These are phyloP conservation scores for Phragmites australis DNA, from an alignment of 176 grass and related monocot species.

Conservation along the genomic window DNA sequence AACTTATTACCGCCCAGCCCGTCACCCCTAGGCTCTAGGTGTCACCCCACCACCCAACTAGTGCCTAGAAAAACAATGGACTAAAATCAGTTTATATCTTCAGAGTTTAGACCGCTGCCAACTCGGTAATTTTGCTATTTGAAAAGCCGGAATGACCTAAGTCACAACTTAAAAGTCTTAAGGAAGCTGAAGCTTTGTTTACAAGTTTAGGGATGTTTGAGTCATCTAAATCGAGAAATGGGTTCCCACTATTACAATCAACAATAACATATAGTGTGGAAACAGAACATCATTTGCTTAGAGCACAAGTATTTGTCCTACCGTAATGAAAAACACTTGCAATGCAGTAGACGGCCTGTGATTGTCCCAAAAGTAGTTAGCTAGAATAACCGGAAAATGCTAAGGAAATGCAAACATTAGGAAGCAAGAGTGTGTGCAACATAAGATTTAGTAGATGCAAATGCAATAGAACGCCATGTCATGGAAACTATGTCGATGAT, in stretches of 20 bases:
- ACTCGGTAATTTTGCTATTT: background rate
- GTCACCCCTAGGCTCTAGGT: too few species aligned
- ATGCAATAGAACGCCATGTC: background rate
- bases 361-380: background rate
- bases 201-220: background rate
- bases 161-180: background rate
- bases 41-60: too few species aligned
- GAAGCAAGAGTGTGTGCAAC: background rate
- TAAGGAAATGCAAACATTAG: background rate
- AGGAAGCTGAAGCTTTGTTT: background rate
- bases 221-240: background rate
- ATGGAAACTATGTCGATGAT: background rate
- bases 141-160: background rate
- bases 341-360: constrained; percentile 3
- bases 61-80: too few species aligned
- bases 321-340: background rate
- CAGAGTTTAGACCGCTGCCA: background rate
- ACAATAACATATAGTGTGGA: background rate
- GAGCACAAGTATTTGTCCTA: background rate
- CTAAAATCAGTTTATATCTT: background rate
- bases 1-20: too few species aligned
- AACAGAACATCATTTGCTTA: background rate
- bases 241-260: background rate
- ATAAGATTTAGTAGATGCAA: background rate
- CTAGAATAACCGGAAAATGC: background rate